Percentiles rank a stretch among this genome's conserved stretches.
Evolutionary conservation across 2,329 filamentous ascomycete genomes (phyloP).

Genomic region (Fusarium sp.): DNA sequence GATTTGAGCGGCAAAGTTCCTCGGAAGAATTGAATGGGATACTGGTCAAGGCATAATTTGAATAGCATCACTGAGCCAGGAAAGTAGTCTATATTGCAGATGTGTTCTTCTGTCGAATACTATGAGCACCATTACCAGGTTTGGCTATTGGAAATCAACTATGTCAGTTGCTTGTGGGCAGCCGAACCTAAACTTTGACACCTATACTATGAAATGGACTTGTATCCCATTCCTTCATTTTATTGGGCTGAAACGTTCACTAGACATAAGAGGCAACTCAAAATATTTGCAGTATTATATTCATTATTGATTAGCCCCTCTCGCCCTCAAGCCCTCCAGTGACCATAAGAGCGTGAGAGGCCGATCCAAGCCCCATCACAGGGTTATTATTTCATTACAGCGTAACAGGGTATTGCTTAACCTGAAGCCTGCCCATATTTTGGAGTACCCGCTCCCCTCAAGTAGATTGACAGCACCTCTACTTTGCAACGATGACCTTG

Average conservation of each 20-base stretch:
- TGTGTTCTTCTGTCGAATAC: no score
- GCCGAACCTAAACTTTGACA: not conserved
- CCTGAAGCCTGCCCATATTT: constrained; percentile 15
- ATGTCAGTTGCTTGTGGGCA: not conserved
- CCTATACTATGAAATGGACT: not conserved
- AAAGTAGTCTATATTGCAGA: no score
- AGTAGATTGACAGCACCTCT: not conserved
- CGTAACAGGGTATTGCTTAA: constrained; percentile 20
- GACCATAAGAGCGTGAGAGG: not conserved
- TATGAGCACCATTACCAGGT: no score
- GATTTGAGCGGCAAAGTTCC: not conserved
- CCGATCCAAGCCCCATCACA: not conserved
- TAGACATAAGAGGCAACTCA: not conserved
- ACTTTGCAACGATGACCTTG: constrained; percentile 13
- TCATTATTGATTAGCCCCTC: not conserved
- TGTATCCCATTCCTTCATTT: not conserved
- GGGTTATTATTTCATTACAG: constrained; percentile 8
- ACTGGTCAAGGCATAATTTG: not conserved
- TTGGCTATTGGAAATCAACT: no score
- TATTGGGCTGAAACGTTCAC: not conserved
- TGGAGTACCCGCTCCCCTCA: constrained; percentile 37
- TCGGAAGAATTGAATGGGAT: constrained; percentile 9
- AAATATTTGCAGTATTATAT: not conserved
- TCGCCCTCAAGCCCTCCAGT: constrained; percentile 19
- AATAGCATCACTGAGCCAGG: not conserved